These are phyloP conservation scores for Colletotrichum horii DNA, from an alignment of 2,329 filamentous ascomycete genomes.

Conservation along the genomic window DNA sequence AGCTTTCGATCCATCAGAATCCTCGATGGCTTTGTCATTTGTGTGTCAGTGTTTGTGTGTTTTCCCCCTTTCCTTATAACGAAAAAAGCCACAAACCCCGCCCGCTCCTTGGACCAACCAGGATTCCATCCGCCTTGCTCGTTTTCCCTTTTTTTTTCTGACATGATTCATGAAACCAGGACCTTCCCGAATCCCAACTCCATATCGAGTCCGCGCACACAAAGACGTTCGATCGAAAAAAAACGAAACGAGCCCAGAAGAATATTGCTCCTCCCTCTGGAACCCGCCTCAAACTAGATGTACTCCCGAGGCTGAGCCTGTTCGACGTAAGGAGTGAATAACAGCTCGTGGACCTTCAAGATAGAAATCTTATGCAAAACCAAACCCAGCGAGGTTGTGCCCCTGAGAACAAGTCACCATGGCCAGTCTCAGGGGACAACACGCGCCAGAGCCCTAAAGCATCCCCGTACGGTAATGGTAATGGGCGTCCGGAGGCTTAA, in stretches of 20 bases:
- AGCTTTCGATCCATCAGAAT: not conserved
- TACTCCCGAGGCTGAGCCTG: not conserved
- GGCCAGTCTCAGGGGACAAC: not conserved
- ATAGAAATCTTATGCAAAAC: slow-evolving; percentile 5
- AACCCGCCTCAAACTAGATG: not conserved
- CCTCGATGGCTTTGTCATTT: not conserved
- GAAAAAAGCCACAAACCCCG: not conserved
- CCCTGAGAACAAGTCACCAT: slow-evolving; percentile 1
- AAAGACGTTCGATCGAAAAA: not conserved
- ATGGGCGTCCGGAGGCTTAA: slow-evolving; percentile 4
- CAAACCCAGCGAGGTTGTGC: not conserved
- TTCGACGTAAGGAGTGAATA: not conserved
- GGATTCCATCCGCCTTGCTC: not conserved
- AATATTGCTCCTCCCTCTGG: not conserved
- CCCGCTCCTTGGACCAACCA: not conserved
- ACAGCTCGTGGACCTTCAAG: not conserved
- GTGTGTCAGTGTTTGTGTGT: not conserved
- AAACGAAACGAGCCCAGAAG: not conserved
- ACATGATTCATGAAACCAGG: slow-evolving; percentile 17
- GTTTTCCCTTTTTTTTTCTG: not conserved
- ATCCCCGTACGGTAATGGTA: not conserved
- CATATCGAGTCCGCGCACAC: slow-evolving; percentile 1
- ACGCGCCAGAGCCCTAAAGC: not conserved
- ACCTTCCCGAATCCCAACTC: slow-evolving; percentile 18
- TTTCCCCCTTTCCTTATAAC: not conserved